Base-by-base conservation (phyloP, 1,284 basidiomycete species). In the Anthracocystis walkeri region DNA sequence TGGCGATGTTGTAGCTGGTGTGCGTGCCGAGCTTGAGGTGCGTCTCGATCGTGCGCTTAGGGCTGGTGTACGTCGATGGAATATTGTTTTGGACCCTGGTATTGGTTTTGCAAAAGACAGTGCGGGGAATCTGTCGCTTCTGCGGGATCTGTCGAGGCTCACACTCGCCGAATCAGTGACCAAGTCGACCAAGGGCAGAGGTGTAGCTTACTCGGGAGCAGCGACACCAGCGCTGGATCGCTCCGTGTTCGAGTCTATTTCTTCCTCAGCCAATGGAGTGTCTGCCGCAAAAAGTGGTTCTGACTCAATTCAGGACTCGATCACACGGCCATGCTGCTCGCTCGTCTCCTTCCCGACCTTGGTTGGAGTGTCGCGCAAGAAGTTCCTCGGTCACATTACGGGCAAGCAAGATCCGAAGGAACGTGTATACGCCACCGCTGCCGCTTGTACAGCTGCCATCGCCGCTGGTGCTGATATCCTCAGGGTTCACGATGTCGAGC, bases 31-130 rank as follows among this genome's bases (percentile, higher is more conserved):
- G 85, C 88, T 99, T 1, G 91, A 90, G 0, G 86, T 86, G 35
- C 91, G 91, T 75, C 89, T 97, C 0, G 87, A 90, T 4, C 80
- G 83, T 1, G 91, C 94, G 14, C 88, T 96, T n/a, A 87, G 88
- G 16, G 91, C 91, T 0, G 94, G 95, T 8, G 87, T 99, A 5
- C 88, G 92, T 58, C 86, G 93, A 33, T 99, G 96, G 96, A 89
- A 94, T 75, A 90, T 98, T 62, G 89, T 98, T 56, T 88, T 93
- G 14, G 97, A 98, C 86, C 94, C 96, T 0, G 96, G 97, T 0
- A 87, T 99, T 55, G 96, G 97, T 7, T 99, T 98, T 84, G 96
- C 95, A 83, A 99, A 99, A 86, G 89, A 90, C 0, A 85, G 91
- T 1, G 88, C 90, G 21, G 93, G 90, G 3, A 96, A 97, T 85